Evolutionary conservation across 257 asterid genomes (phyloP).

Genomic region (Primulina eburnea): DNA sequence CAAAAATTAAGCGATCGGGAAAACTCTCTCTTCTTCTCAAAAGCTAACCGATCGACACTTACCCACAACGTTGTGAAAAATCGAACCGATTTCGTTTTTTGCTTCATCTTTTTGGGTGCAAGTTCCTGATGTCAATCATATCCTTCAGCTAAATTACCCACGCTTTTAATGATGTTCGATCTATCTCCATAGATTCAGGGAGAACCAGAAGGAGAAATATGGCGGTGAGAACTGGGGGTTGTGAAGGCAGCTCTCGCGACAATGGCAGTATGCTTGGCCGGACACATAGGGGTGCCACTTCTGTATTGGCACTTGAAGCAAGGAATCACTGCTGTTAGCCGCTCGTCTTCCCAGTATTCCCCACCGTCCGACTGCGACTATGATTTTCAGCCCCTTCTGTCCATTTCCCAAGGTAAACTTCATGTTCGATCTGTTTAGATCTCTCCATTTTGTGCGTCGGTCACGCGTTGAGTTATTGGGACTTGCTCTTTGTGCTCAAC

Average conservation of each 20-base stretch:
- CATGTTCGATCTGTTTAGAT: conserved; percentile 34
- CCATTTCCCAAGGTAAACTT: conserved; percentile 59
- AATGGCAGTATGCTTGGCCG: conserved; percentile 65
- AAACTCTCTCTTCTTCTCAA: too few relatives aligned
- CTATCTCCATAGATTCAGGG: not conserved
- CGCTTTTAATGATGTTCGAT: too few relatives aligned
- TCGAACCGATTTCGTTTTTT: too few relatives aligned
- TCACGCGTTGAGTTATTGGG: not conserved
- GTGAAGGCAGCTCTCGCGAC: conserved; percentile 50
- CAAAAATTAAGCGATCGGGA: too few relatives aligned
- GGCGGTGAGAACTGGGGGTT: conserved; percentile 59
- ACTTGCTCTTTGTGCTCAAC: conserved; percentile 8
- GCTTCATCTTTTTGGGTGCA: too few relatives aligned
- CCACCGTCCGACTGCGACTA: conserved; percentile 80
- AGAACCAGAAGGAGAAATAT: conserved; percentile 26
- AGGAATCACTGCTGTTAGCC: conserved; percentile 57
- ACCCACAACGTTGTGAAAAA: too few relatives aligned
- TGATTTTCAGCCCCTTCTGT: conserved; percentile 58
- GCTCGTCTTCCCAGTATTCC: conserved; percentile 55
- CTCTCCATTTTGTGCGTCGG: conserved; percentile 16
- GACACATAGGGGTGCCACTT: conserved; percentile 81
- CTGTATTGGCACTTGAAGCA: conserved; percentile 83
- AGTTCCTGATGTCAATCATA: too few relatives aligned
- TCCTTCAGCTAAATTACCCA: too few relatives aligned
- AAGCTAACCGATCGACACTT: too few relatives aligned